A percentile compares a stretch with the other conserved stretches of the same genome.
phyloP scores from a whole-genome alignment of 1,139 yeast genomes.

The Debaryomyces udenii region DNA sequence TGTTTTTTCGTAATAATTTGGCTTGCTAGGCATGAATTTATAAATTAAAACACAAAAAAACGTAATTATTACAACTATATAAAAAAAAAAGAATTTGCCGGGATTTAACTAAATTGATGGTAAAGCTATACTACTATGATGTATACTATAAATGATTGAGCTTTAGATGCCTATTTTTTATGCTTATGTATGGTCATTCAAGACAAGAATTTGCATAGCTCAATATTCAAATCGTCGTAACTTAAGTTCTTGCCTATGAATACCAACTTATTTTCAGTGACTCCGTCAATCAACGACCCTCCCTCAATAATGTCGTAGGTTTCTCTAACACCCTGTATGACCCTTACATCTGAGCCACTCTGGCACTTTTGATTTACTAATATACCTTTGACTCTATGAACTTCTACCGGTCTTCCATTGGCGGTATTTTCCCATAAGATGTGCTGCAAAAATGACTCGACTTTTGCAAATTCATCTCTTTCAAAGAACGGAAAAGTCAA shows the following conservation, averaged over 20 bases:
- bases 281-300: conserved; percentile 40
- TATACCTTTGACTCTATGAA: conserved; percentile 84
- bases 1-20: no score
- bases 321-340: conserved; percentile 92
- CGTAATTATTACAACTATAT: no score
- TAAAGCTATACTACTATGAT: no score
- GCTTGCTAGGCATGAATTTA: no score
- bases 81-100: no score
- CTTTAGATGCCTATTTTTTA: no score
- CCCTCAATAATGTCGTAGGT: conserved; percentile 79
- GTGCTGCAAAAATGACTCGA: conserved; percentile 66
- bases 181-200: no score
- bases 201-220: conserved; percentile 23
- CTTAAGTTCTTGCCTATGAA: conserved; percentile 75
- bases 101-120: no score
- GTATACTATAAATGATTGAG: no score
- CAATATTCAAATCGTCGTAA: conserved; percentile 30
- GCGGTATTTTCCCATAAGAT: conserved; percentile 67
- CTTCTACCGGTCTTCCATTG: conserved; percentile 53
- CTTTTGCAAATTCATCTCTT: conserved; percentile 31
- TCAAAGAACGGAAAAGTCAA: conserved; percentile 53
- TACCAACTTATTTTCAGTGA: conserved; percentile 60
- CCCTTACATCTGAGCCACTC: conserved; percentile 44
- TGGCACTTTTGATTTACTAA: conserved; percentile 37
- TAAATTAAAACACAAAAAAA: no score